Conservation (phyloP, 2,329 filamentous ascomycete species). For the Talaromyces pinophilus region DNA sequence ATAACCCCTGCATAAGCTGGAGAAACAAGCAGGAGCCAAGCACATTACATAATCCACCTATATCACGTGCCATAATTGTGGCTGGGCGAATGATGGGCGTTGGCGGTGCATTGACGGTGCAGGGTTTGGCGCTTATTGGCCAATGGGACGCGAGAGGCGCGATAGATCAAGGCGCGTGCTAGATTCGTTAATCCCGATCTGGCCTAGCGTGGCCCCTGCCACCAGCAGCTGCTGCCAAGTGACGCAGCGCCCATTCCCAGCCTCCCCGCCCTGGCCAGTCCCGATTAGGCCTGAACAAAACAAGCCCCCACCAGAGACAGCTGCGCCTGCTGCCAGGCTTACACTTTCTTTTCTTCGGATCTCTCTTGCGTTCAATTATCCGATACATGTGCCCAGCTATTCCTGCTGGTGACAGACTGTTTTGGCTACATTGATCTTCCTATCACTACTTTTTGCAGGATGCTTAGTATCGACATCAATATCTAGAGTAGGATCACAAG, state of each 20-base stretch:
- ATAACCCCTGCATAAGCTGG: conserved; percentile 2
- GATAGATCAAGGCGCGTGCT: neutral
- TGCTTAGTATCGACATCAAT: conserved; percentile 6
- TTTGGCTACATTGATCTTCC: neutral
- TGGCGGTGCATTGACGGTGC: neutral
- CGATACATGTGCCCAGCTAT: neutral
- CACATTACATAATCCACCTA: neutral
- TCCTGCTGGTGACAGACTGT: neutral
- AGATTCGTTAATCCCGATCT: neutral
- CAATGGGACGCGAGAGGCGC: neutral
- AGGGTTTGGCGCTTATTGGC: conserved; percentile 11
- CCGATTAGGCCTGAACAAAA: conserved; percentile 26
- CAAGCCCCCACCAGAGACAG: conserved; percentile 21
- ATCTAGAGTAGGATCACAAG: conserved; percentile 3
- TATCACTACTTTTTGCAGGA: conserved; percentile 1
- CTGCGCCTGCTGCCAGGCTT: conserved; percentile 3
- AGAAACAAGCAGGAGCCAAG: neutral
- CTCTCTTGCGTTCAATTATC: conserved; percentile 3
- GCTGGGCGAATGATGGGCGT: conserved; percentile 19
- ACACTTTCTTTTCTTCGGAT: conserved; percentile 6
- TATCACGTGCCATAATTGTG: conserved; percentile 18
- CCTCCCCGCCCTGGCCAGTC: conserved; percentile 22
- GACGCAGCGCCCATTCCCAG: conserved; percentile 23
- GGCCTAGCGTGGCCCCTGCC: conserved; percentile 5
- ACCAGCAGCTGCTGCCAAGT: conserved; percentile 4